Base-by-base conservation (phyloP, 164 flowering plant genomes). In the Kalanchoe fedtschenkoi region DNA sequence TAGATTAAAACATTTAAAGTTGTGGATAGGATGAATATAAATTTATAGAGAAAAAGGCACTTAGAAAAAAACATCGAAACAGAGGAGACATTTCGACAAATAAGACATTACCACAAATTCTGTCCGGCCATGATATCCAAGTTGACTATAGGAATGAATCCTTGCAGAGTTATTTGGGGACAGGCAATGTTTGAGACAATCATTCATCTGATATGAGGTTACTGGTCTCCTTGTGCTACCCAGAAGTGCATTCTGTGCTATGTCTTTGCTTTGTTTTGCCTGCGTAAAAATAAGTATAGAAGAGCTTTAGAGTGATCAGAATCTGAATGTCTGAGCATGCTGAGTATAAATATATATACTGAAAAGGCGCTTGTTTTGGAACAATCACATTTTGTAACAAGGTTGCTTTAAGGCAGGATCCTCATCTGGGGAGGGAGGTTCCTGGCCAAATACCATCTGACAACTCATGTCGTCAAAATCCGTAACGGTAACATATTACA, bases 401-500 rank as follows among this genome's bases (percentile, higher is more conserved):
- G 99, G 97, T 68, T 89, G 93, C 32, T 73, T 78, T 26, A 86
- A 60, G 46, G 87, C 97, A 56, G 96, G 91, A 76, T 95, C 99
- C 29, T 82, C 77, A 1, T 54, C 33, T 26, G 73, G 58, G 32
- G 73, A 75, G 8, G 91, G 93, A 65, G 99, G 96, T 3, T 84
- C 81, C 66, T 82, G 78, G 13, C 99, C 97, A 66, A 80, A 91
- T 62, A 83, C 80, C 89, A 95, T 87, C 42, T 89, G 82, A 53
- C 99, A 95, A 61, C 99, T 95, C 97, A 88, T 87, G 65, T 95
- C 97, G 21, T 95, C 97, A 71, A 91, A 95, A 77, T 95, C 99
- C 91, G 83, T 74, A 79, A 55, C 35, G 53, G 3, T 41, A 28
- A 51, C 2, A 24, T 39, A 43, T 7, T 0, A 64, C 17, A 64